phyloP scores from a whole-genome alignment of 805 yeast genomes.

The Wickerhamiella bombiphila region DNA sequence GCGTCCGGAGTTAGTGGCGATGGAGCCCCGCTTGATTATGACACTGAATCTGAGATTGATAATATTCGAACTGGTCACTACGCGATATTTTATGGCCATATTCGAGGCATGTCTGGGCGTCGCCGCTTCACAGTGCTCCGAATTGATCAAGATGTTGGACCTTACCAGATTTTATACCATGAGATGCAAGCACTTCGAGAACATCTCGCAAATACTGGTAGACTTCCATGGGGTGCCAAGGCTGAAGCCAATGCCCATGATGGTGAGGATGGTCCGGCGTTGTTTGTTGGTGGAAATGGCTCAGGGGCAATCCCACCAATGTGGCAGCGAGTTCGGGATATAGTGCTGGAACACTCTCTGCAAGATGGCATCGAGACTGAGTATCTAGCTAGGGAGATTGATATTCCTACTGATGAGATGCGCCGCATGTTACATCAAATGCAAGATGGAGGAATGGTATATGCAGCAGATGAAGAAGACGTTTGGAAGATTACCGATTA shows the following conservation, averaged over 20 bases:
- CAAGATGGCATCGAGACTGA: slow-evolving; percentile 10
- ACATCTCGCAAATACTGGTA: slow-evolving; percentile 26
- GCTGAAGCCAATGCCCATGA: neutral
- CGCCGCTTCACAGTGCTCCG: slow-evolving; percentile 36
- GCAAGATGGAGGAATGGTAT: slow-evolving; percentile 6
- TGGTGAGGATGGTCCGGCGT: neutral
- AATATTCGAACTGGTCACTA: slow-evolving; percentile 23
- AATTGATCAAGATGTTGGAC: slow-evolving; percentile 36
- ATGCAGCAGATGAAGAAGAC: slow-evolving; percentile 9
- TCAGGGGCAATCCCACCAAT: neutral
- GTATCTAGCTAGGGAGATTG: slow-evolving; percentile 9
- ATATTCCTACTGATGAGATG: slow-evolving; percentile 3
- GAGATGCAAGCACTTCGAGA: slow-evolving; percentile 40
- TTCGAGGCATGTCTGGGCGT: slow-evolving; percentile 36
- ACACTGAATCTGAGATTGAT: slow-evolving; percentile 23
- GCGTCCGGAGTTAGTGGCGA: slow-evolving; percentile 1
- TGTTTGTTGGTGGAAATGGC: neutral
- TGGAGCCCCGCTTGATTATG: neutral
- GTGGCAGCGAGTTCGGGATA: slow-evolving; percentile 6
- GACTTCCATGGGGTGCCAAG: slow-evolving; percentile 3
- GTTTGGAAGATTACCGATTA: slow-evolving; percentile 1
- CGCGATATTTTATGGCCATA: slow-evolving; percentile 35
- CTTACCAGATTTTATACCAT: slow-evolving; percentile 48
- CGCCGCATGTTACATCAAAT: slow-evolving; percentile 1
- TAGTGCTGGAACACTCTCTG: slow-evolving; percentile 7